Evolutionary conservation across 2,329 filamentous ascomycete species (phyloP).

Genomic region (Fusarium sp.): DNA sequence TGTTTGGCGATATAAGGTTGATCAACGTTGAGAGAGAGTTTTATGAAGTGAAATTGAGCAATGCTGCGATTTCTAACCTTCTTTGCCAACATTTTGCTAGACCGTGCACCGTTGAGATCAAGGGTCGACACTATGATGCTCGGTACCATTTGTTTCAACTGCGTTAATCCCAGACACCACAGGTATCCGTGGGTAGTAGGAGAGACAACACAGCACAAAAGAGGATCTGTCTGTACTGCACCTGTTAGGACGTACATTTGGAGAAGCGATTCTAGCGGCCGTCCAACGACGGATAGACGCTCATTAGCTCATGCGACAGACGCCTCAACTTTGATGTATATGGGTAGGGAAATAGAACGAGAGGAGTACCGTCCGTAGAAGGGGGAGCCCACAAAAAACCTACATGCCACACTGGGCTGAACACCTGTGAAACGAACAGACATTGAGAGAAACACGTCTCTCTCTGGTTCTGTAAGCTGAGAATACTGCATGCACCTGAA

Average conservation of each 20-base stretch:
- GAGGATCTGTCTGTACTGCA: background rate
- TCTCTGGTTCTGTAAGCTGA: constrained; percentile 1
- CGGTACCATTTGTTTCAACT: constrained; percentile 38
- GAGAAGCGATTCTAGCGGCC: constrained; percentile 32
- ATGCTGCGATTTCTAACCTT: background rate
- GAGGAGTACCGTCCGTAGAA: constrained; percentile 3
- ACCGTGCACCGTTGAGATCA: constrained; percentile 29
- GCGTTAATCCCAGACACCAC: constrained; percentile 33
- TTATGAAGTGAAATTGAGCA: constrained; percentile 21
- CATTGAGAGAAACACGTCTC: background rate
- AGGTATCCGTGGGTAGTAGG: constrained; percentile 24
- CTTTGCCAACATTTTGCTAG: constrained; percentile 13
- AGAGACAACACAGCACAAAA: background rate
- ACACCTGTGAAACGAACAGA: constrained; percentile 9
- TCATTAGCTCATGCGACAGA: constrained; percentile 35
- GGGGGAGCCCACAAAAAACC: constrained; percentile 37
- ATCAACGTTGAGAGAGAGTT: constrained; percentile 13
- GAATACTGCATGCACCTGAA: constrained; percentile 4
- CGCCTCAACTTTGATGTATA: constrained; percentile 36
- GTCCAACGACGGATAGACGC: constrained; percentile 39
- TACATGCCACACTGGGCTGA: constrained; percentile 38
- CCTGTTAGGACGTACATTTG: constrained; percentile 1
- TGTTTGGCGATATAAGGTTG: constrained; percentile 24
- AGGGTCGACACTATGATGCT: constrained; percentile 29
- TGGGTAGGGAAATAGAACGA: constrained; percentile 12